A percentile compares a stretch with the other conserved stretches of the same genome.
phyloP scores from a whole-genome alignment of 163 green algal species.

The Coccomyxa subellipsoidea region DNA sequence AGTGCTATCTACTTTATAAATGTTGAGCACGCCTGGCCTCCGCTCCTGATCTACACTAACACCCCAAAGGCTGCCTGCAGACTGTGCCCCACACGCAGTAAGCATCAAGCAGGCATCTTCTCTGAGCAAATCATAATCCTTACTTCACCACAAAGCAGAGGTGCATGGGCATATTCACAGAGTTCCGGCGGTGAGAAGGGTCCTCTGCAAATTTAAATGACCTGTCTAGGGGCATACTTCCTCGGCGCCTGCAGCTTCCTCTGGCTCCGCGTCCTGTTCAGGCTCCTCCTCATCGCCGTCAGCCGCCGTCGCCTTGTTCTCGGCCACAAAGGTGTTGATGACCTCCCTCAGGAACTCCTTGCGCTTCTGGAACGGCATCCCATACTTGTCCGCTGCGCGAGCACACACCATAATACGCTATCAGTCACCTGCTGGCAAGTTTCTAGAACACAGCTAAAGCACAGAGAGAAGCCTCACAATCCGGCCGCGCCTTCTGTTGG shows the following conservation, averaged over 20 bases:
- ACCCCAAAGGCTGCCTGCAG: too few species aligned
- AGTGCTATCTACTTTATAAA: too few species aligned
- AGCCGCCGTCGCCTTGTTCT: background rate
- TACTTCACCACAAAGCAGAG: too few species aligned
- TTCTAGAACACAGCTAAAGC: background rate
- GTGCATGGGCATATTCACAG: too few species aligned
- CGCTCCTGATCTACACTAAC: too few species aligned
- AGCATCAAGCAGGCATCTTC: too few species aligned
- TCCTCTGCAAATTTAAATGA: background rate
- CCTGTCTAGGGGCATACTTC: background rate
- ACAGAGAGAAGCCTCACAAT: background rate
- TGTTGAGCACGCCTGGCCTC: too few species aligned
- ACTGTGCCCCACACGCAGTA: too few species aligned
- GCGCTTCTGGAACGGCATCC: background rate
- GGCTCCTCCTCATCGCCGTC: background rate
- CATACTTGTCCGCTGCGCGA: background rate
- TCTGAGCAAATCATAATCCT: too few species aligned
- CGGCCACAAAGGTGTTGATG: conserved; percentile 10
- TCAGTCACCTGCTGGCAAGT: background rate
- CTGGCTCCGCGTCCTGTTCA: background rate
- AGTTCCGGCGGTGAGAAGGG: too few species aligned
- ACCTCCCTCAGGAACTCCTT: conserved; percentile 21
- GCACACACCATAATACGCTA: background rate
- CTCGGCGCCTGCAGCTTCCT: background rate
- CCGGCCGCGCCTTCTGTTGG: background rate